phyloP scores from a whole-genome alignment of 75 land plant genomes.

The Sequoia sempervirens region DNA sequence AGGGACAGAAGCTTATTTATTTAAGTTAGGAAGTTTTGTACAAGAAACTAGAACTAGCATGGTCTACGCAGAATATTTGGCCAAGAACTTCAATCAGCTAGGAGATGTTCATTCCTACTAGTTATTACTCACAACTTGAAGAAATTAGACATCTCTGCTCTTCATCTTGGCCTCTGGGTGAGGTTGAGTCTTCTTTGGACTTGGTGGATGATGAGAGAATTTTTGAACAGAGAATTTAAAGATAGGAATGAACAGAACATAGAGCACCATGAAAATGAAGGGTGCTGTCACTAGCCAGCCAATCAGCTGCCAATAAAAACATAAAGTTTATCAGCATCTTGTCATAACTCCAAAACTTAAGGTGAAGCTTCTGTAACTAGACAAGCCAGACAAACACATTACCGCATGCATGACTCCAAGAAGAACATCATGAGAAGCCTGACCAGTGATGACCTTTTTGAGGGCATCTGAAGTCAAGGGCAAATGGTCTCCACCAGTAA shows the following conservation, averaged over 20 bases:
- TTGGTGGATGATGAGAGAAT: slow-evolving; percentile 41
- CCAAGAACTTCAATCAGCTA: neutral
- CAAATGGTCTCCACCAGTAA: slow-evolving; percentile 66
- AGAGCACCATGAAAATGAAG: slow-evolving; percentile 52
- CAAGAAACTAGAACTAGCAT: neutral
- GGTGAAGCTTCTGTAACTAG: neutral
- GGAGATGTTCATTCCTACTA: neutral
- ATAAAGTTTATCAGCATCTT: slow-evolving; percentile 5
- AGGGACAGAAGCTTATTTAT: neutral
- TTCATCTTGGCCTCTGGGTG: slow-evolving; percentile 39
- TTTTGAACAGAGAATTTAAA: slow-evolving; percentile 50
- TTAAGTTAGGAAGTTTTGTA: neutral
- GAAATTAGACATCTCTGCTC: slow-evolving; percentile 31
- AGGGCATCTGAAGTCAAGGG: slow-evolving; percentile 73
- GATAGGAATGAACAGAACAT: slow-evolving; percentile 55
- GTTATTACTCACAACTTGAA: neutral
- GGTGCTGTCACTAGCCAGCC: slow-evolving; percentile 92
- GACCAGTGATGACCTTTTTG: slow-evolving; percentile 75
- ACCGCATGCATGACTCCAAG: slow-evolving; percentile 70
- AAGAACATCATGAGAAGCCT: slow-evolving; percentile 71
- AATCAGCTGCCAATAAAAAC: slow-evolving; percentile 46
- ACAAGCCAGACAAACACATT: neutral
- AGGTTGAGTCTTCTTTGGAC: slow-evolving; percentile 34
- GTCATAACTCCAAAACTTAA: neutral
- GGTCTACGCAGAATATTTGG: neutral